Base-by-base conservation (phyloP, 2,329 filamentous ascomycete genomes). In the Fusarium marasasianum region DNA sequence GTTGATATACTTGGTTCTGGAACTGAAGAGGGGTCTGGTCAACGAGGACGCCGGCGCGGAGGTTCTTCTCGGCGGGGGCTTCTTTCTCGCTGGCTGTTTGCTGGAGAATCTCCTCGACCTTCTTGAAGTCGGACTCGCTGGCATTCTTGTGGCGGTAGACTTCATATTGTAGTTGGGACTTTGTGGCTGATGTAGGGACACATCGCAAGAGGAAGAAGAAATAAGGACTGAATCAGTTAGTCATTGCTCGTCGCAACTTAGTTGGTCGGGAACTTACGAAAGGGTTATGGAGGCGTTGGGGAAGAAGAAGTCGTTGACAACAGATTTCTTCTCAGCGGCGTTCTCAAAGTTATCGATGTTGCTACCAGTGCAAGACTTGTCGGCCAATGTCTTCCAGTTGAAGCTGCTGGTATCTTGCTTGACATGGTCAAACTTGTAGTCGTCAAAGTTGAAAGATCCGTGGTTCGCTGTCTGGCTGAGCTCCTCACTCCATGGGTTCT, bases 321-420 rank as follows among this genome's bases (percentile, higher is more conserved):
- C 31, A 15, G 45, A 43, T 22, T 57, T 41, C 51, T 76, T 69
- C 45, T 76, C 59, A 3, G 50, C 33, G 22, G 54, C 5, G 10
- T 38, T 59, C 37, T 59, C 60, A 22, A 66, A 15, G 26, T 59
- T 45, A 86, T 86, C 78, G 88, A 85, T 9, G 83, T 83, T 35
- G 37, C 66, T 57, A 41, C 51, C 59, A 12, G 59, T 40, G 37
- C 51, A 67, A 8, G 64, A 71, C 48, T 75, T 75, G 31, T 75
- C 72, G 29, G 86, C 86, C 41, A 90, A 77, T 11, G 87, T 86
- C 81, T 90, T 90, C 89, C 89, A 91, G 81, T 90, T 90, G 76
- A 86, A 88, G 35, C 85, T 83, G 2, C 86, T 86, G 12, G 86
- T 82, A 83, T 88, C 86, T 68, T 88, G 84, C 86, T 87, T 90